phyloP scores from a whole-genome alignment of 306 rosid species.

The Citrullus mucosospermus region DNA sequence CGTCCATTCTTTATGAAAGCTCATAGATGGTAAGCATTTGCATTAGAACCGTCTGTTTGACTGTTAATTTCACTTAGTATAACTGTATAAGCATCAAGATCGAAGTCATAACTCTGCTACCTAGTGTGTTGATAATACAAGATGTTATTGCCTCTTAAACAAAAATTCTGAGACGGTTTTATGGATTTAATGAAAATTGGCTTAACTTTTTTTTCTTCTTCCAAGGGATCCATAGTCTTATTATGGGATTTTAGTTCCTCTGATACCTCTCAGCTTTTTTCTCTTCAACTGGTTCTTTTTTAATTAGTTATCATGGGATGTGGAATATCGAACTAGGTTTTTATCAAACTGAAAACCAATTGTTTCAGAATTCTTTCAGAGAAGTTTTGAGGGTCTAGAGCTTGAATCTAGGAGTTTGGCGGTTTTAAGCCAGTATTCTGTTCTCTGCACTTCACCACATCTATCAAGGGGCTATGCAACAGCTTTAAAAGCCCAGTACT shows the following conservation, averaged over 20 bases:
- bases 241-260: not conserved
- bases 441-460: not conserved
- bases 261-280: not conserved
- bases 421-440: not conserved
- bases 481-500: not conserved
- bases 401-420: not conserved
- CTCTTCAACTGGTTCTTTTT: not conserved
- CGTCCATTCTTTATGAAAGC: conserved; percentile 63
- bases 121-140: not conserved
- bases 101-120: not conserved
- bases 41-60: not conserved
- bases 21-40: conserved; percentile 75
- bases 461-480: not conserved
- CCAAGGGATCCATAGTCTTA: not conserved
- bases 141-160: not conserved
- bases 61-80: not conserved
- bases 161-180: not conserved
- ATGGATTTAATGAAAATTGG: no score
- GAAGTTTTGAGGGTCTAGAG: not conserved
- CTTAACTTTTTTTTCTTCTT: not conserved
- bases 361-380: not conserved
- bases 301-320: not conserved
- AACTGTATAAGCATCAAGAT: not conserved
- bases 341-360: not conserved
- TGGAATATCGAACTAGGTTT: not conserved